Conservation (phyloP, 352 stramenopile species). For the Phytopythium chamaehyphon region DNA sequence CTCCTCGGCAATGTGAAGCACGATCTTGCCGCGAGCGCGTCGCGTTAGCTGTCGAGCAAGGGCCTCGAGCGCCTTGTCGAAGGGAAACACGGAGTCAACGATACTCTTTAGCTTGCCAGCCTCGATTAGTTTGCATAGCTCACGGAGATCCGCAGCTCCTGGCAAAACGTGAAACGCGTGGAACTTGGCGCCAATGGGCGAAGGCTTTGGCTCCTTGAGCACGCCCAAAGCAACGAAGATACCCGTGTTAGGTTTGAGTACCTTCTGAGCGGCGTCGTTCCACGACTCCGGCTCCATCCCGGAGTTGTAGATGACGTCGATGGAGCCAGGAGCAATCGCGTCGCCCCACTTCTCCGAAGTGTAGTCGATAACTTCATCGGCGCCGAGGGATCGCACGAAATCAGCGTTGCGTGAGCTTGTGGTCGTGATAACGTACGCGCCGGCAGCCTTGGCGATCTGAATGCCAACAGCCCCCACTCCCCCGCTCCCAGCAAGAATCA, state of each 20-base stretch:
- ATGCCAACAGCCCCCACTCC: constrained; percentile 35
- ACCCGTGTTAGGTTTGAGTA: constrained; percentile 19
- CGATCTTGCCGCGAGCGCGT: constrained; percentile 36
- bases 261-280: constrained; percentile 23
- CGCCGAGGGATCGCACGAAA: constrained; percentile 21
- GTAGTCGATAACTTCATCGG: constrained; percentile 50
- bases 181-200: constrained; percentile 36
- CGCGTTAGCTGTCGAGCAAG: constrained; percentile 25
- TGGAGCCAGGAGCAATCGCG: constrained; percentile 9
- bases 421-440: constrained; percentile 51
- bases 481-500: constrained; percentile 42
- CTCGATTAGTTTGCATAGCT: constrained; percentile 35
- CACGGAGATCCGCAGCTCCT: constrained; percentile 14
- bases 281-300: constrained; percentile 22
- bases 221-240: constrained; percentile 24
- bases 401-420: constrained; percentile 19
- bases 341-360: constrained; percentile 22
- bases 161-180: constrained; percentile 5
- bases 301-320: constrained; percentile 26
- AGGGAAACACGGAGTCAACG: constrained; percentile 17
- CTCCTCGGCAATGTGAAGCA: constrained; percentile 25
- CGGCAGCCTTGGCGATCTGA: constrained; percentile 43
- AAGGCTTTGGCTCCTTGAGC: constrained; percentile 25
- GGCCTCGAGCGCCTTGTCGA: constrained; percentile 19
- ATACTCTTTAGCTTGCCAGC: constrained; percentile 12